Conservation (phyloP, 139 green algal species). For the Micractinium conductrix region DNA sequence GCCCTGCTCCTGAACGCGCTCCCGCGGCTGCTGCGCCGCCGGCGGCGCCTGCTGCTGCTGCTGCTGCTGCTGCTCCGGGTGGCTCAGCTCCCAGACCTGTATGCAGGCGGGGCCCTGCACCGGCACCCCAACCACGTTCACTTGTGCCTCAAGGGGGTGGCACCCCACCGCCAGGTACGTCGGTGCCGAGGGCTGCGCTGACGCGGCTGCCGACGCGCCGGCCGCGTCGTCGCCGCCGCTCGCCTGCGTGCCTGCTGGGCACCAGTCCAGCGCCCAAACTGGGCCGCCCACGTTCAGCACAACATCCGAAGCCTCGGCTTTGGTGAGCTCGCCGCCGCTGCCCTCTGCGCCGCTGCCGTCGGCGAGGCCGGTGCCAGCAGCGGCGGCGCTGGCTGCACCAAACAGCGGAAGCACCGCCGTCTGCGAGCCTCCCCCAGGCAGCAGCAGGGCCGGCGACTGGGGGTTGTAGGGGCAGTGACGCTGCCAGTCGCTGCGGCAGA, state of each 20-base stretch:
- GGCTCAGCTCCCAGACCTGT: conserved; percentile 65
- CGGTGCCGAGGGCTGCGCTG: too few species aligned
- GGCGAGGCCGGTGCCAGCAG: not conserved
- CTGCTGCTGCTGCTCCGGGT: not conserved
- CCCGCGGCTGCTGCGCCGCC: not conserved
- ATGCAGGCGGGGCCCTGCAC: conserved; percentile 43
- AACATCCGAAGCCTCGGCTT: conserved; percentile 32
- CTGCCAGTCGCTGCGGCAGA: conserved; percentile 21
- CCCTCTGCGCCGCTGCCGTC: not conserved
- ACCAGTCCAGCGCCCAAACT: conserved; percentile 65
- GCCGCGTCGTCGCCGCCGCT: not conserved
- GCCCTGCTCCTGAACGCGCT: too few species aligned
- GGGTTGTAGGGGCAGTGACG: not conserved
- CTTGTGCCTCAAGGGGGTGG: conserved; percentile 36
- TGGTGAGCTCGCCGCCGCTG: not conserved
- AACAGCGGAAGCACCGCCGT: conserved; percentile 1
- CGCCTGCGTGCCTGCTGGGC: conserved; percentile 31
- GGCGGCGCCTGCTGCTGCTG: not conserved
- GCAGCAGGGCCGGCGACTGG: not conserved
- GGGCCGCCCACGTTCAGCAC: conserved; percentile 54
- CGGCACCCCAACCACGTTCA: conserved; percentile 37
- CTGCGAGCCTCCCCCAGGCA: not conserved
- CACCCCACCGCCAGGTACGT: conserved; percentile 52
- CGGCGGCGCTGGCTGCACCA: not conserved
- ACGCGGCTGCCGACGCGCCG: too few species aligned